These are phyloP conservation scores for Rosa hybrid DNA, from an alignment of 331 rosid species.

Conservation along the genomic window DNA sequence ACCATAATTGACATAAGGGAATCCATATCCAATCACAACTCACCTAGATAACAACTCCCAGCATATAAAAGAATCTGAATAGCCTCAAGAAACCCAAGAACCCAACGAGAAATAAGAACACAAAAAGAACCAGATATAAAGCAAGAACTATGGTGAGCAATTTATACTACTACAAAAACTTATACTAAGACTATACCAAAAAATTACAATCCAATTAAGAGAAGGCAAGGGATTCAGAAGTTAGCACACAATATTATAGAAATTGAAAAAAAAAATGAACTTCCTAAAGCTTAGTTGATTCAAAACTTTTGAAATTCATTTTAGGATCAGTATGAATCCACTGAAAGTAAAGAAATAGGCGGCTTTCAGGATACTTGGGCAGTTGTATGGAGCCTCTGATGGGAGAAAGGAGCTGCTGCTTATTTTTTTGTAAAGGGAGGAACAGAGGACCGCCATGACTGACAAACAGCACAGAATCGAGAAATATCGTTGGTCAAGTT, in stretches of 20 bases:
- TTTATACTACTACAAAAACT: no score
- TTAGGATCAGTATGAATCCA: no score
- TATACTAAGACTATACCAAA: no score
- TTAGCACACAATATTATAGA: no score
- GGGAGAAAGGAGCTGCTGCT: background rate
- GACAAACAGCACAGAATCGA: slow-evolving; percentile 6
- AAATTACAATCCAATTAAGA: no score
- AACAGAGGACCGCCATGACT: background rate
- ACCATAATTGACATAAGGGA: background rate
- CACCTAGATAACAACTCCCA: background rate
- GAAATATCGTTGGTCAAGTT: slow-evolving; percentile 1
- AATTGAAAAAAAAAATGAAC: no score
- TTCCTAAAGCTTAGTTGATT: no score
- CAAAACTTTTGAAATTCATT: no score
- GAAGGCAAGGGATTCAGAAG: no score
- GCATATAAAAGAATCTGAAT: background rate
- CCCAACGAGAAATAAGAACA: background rate
- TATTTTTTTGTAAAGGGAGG: background rate
- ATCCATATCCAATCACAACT: background rate
- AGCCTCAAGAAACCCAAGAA: background rate
- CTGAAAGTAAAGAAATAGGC: no score
- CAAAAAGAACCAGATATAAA: background rate
- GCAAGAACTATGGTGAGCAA: no score
- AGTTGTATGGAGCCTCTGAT: background rate
- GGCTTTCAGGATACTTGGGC: background rate